A percentile compares a stretch with the other conserved stretches of the same genome.
Conservation (phyloP, 2,329 filamentous ascomycete species). For the Xylariaceae sp. region DNA sequence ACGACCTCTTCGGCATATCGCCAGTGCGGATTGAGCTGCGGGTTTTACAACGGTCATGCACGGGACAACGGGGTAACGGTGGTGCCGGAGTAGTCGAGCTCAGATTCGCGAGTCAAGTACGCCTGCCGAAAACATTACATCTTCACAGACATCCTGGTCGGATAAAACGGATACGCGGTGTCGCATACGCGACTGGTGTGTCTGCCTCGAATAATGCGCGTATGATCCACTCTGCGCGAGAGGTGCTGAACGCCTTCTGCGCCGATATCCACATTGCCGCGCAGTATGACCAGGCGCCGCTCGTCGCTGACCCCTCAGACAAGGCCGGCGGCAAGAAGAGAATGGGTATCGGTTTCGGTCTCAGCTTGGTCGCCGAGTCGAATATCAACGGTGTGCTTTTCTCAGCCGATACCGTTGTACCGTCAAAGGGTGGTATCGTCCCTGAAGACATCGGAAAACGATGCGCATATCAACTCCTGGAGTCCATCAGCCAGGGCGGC, state of each 20-base stretch:
- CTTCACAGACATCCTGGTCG: conserved; percentile 73
- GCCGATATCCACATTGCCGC: conserved; percentile 87
- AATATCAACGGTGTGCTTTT: conserved; percentile 75
- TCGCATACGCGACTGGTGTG: conserved; percentile 90
- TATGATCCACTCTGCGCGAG: conserved; percentile 88
- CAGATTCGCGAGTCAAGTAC: conserved; percentile 86
- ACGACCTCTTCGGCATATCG: conserved; percentile 80
- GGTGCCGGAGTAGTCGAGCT: conserved; percentile 92
- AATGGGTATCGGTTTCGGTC: conserved; percentile 84
- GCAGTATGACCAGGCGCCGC: conserved; percentile 64
- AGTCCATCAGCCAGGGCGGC: conserved; percentile 75
- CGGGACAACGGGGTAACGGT: conserved; percentile 66
- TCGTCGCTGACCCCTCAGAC: conserved; percentile 48
- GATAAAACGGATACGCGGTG: conserved; percentile 83
- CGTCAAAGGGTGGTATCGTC: conserved; percentile 71
- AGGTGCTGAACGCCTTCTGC: conserved; percentile 78
- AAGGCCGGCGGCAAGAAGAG: conserved; percentile 53
- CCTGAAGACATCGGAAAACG: conserved; percentile 86
- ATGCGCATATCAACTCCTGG: conserved; percentile 84
- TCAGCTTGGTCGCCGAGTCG: conserved; percentile 89
- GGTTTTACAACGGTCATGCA: conserved; percentile 73
- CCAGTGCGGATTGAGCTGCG: conserved; percentile 76
- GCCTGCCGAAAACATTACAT: conserved; percentile 90
- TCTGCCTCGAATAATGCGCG: conserved; percentile 88
- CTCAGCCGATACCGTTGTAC: conserved; percentile 74